phyloP scores from a whole-genome alignment of 352 stramenopile species.

The Pythium scleroteichum region DNA sequence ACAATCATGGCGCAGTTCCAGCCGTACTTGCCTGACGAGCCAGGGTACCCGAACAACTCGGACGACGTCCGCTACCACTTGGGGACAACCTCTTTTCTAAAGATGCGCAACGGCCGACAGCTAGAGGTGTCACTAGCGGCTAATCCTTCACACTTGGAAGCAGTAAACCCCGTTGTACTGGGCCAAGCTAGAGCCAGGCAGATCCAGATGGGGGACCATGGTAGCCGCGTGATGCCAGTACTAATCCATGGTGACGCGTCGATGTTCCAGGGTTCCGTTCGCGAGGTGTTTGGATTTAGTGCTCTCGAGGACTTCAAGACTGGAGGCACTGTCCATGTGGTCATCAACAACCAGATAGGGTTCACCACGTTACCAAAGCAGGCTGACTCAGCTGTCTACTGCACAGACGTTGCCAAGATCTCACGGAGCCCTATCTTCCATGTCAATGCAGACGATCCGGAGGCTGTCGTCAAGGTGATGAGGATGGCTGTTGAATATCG shows the following conservation, averaged over 20 bases:
- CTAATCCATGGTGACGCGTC: slow-evolving; percentile 98
- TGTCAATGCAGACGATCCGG: slow-evolving; percentile 97
- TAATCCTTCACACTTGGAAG: slow-evolving; percentile 99
- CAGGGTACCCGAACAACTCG: slow-evolving; percentile 86
- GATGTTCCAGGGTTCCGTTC: slow-evolving; percentile 82
- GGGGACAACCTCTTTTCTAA: slow-evolving; percentile 71
- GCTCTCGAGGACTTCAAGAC: slow-evolving; percentile 94
- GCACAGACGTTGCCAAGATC: slow-evolving; percentile 97
- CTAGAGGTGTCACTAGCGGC: slow-evolving; percentile 91
- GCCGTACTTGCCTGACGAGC: slow-evolving; percentile 81
- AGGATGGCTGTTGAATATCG: slow-evolving; percentile 90
- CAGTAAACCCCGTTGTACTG: slow-evolving; percentile 97
- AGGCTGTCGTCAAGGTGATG: slow-evolving; percentile 92
- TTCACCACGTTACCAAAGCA: slow-evolving; percentile 99
- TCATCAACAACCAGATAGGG: slow-evolving; percentile 99
- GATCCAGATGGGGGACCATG: slow-evolving; percentile 72
- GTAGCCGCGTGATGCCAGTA: slow-evolving; percentile 94
- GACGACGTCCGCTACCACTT: slow-evolving; percentile 90
- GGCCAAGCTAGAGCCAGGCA: slow-evolving; percentile 96
- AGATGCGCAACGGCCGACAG: slow-evolving; percentile 61
- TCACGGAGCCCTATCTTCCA: slow-evolving; percentile 94
- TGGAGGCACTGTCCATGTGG: slow-evolving; percentile 98
- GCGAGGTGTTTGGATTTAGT: slow-evolving; percentile 83
- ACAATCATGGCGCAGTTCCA: slow-evolving; percentile 93
- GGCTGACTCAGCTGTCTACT: slow-evolving; percentile 96